A percentile compares a stretch with the other conserved stretches of the same genome.
Conservation (phyloP, 345 rosid species). For the Populus euphratica region DNA sequence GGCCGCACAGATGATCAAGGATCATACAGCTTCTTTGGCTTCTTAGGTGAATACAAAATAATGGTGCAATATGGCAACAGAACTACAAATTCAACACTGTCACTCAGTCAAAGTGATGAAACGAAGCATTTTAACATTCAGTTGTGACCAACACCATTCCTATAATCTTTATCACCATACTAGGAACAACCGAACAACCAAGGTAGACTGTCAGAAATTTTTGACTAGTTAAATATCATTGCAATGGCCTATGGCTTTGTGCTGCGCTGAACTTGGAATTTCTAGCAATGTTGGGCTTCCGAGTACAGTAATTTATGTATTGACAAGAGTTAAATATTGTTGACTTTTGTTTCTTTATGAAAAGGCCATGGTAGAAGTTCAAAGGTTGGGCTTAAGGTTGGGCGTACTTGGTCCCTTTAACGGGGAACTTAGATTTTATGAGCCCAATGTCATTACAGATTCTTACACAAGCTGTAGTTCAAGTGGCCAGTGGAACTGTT, state of each 20-base stretch:
- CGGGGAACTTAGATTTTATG: too few species aligned
- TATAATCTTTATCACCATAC: neutral
- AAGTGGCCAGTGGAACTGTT: neutral
- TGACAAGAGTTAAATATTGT: neutral
- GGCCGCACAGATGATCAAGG: conserved; percentile 53
- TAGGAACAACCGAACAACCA: neutral
- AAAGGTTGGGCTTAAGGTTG: neutral
- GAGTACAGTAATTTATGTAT: neutral
- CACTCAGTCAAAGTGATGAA: conserved; percentile 41
- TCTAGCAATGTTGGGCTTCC: neutral
- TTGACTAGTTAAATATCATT: too few species aligned
- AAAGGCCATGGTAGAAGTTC: neutral
- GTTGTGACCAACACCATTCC: conserved; percentile 18
- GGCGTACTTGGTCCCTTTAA: neutral
- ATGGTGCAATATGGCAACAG: conserved; percentile 28
- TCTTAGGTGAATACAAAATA: conserved; percentile 61
- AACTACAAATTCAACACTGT: conserved; percentile 44
- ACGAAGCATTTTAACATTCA: conserved; percentile 60
- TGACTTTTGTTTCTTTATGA: neutral
- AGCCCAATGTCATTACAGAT: neutral
- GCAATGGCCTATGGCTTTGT: too few species aligned
- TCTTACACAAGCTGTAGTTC: neutral
- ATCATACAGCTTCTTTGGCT: conserved; percentile 59
- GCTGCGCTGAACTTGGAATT: neutral
- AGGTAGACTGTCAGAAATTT: neutral